These are phyloP conservation scores for Stagonosporopsis vannaccii DNA, from an alignment of 2,329 filamentous ascomycete genomes.

Conservation along the genomic window DNA sequence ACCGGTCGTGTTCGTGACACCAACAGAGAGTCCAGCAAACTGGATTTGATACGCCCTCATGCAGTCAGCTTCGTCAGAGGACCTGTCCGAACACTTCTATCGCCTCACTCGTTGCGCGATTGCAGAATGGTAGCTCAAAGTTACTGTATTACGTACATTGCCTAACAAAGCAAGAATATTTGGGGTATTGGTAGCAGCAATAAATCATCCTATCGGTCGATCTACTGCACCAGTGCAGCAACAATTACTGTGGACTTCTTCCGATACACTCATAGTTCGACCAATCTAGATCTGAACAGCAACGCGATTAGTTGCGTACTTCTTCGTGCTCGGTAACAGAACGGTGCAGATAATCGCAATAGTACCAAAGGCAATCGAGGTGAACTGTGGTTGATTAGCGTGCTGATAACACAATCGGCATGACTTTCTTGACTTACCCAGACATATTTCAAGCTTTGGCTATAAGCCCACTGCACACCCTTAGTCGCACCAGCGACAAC, in stretches of 20 bases:
- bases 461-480: slow-evolving; percentile 41
- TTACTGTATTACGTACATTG: background rate
- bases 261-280: no score
- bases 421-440: slow-evolving; percentile 17
- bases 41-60: background rate
- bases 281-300: slow-evolving; percentile 36
- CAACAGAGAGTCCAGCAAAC: background rate
- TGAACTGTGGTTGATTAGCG: slow-evolving; percentile 20
- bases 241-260: background rate
- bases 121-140: background rate
- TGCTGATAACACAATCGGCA: background rate
- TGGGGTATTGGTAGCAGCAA: background rate
- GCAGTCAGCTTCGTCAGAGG: slow-evolving; percentile 3
- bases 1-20: slow-evolving; percentile 14
- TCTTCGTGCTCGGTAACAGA: slow-evolving; percentile 41
- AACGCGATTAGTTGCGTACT: slow-evolving; percentile 44
- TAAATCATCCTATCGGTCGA: background rate
- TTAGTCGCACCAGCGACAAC: slow-evolving; percentile 37
- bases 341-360: slow-evolving; percentile 42
- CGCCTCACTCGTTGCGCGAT: slow-evolving; percentile 2
- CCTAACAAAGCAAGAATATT: background rate
- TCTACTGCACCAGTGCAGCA: background rate
- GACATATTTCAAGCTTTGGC: slow-evolving; percentile 42
- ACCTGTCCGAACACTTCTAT: background rate
- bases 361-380: slow-evolving; percentile 41